Conservation (phyloP, 768 basidiomycete genomes). For the Dentipellis sp. region DNA sequence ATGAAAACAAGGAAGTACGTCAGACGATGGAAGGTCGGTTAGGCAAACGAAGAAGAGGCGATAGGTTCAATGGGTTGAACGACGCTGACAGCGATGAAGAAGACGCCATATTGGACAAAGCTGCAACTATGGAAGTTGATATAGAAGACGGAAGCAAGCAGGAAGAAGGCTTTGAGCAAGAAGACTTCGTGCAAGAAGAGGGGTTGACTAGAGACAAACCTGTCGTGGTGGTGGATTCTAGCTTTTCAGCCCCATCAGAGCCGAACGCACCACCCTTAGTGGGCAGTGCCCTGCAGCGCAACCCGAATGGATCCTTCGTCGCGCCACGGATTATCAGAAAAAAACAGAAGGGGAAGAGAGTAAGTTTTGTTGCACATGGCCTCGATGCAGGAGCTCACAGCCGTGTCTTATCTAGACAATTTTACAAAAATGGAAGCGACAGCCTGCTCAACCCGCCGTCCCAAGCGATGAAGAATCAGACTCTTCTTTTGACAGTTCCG, state of each 20-base stretch:
- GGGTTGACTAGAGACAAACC: background rate
- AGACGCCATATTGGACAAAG: background rate
- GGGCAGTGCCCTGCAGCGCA: slow-evolving; percentile 59
- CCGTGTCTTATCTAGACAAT: slow-evolving; percentile 19
- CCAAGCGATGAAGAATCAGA: slow-evolving; percentile 31
- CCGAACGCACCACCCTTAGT: slow-evolving; percentile 24
- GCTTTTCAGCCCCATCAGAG: slow-evolving; percentile 11
- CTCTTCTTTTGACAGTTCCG: slow-evolving; percentile 72
- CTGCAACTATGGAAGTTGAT: background rate
- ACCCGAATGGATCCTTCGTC: slow-evolving; percentile 50
- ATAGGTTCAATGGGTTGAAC: slow-evolving; percentile 3
- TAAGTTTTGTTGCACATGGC: slow-evolving; percentile 18
- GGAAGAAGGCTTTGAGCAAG: background rate
- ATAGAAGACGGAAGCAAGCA: background rate
- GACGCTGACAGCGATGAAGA: slow-evolving; percentile 5
- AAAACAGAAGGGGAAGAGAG: slow-evolving; percentile 36
- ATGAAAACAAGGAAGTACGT: slow-evolving; percentile 51
- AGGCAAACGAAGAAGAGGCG: slow-evolving; percentile 36
- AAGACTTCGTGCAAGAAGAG: too few relatives aligned
- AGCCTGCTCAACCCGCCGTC: slow-evolving; percentile 19
- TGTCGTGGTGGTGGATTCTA: slow-evolving; percentile 3
- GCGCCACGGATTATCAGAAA: slow-evolving; percentile 38
- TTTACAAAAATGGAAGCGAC: slow-evolving; percentile 45
- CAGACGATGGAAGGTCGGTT: slow-evolving; percentile 35
- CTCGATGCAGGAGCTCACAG: background rate